Evolutionary conservation across 2,329 filamentous ascomycete species (phyloP).

Genomic region (Fusarium udum): DNA sequence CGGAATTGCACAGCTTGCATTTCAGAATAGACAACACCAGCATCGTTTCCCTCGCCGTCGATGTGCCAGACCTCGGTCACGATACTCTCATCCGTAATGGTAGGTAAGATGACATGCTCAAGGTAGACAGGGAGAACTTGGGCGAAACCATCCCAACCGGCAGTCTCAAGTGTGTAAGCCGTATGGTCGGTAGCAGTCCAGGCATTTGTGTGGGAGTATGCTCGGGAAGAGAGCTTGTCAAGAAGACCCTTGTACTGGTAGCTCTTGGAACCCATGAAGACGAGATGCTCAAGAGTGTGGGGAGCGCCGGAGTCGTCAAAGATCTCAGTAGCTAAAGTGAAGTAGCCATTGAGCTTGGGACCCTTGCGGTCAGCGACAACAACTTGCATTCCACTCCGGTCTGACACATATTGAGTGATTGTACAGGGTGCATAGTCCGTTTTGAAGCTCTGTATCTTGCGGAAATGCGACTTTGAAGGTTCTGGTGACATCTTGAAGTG

Average conservation of each 20-base stretch:
- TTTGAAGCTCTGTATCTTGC: constrained; percentile 84
- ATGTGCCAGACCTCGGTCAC: constrained; percentile 97
- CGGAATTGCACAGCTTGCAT: constrained; percentile 97
- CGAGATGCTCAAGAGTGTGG: constrained; percentile 83
- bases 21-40: constrained; percentile 96
- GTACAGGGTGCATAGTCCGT: constrained; percentile 89
- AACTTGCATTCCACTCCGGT: constrained; percentile 92
- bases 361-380: constrained; percentile 91
- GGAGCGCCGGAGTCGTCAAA: constrained; percentile 96
- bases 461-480: constrained; percentile 70
- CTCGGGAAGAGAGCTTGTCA: constrained; percentile 91
- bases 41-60: constrained; percentile 92
- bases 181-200: constrained; percentile 98
- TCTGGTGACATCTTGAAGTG: constrained; percentile 62
- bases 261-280: constrained; percentile 91
- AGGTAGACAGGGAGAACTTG: constrained; percentile 95
- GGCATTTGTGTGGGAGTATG: constrained; percentile 94
- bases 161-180: constrained; percentile 92
- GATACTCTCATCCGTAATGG: constrained; percentile 90
- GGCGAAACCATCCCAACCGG: constrained; percentile 96
- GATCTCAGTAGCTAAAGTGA: constrained; percentile 95
- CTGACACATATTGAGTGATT: constrained; percentile 95
- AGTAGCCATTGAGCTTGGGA: constrained; percentile 95
- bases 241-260: constrained; percentile 96
- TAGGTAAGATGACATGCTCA: constrained; percentile 91